Percentiles rank a stretch among this genome's conserved stretches.
These are phyloP conservation scores for Pseudopithomyces maydicus DNA, from an alignment of 2,329 filamentous ascomycete genomes.

Conservation along the genomic window DNA sequence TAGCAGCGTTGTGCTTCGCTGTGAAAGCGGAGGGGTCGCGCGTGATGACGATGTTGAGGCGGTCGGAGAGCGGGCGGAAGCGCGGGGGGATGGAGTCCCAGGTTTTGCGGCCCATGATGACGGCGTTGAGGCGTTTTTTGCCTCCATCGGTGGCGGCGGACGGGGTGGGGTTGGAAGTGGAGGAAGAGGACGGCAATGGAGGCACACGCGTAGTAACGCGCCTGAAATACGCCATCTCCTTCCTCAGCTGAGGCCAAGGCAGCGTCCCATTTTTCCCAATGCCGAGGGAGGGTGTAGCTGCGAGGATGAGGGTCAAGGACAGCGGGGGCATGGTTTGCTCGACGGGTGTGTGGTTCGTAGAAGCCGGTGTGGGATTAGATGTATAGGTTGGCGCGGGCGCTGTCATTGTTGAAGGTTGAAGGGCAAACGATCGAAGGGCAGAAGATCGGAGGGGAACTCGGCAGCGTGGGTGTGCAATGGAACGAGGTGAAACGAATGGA, in stretches of 20 bases:
- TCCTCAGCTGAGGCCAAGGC: conserved; percentile 86
- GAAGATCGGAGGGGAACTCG: no score
- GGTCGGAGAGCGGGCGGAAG: conserved; percentile 78
- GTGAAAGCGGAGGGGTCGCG: conserved; percentile 43
- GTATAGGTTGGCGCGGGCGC: not conserved
- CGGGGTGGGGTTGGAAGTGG: not conserved
- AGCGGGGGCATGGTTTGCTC: conserved; percentile 24
- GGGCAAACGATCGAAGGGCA: no score
- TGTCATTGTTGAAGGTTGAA: no score
- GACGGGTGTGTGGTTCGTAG: no score
- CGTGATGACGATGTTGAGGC: conserved; percentile 83
- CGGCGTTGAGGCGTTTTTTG: conserved; percentile 57
- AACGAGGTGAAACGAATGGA: no score
- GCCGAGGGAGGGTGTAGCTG: conserved; percentile 87
- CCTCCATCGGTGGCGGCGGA: not conserved
- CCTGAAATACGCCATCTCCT: conserved; percentile 95
- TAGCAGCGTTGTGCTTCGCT: conserved; percentile 4
- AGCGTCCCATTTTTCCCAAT: conserved; percentile 81
- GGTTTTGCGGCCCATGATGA: conserved; percentile 97
- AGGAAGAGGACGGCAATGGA: conserved; percentile 32
- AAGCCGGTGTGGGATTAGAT: not conserved
- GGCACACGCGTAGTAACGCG: conserved; percentile 76
- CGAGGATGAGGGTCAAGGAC: conserved; percentile 88
- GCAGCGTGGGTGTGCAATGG: no score
- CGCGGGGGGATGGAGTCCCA: conserved; percentile 85